Base-by-base conservation (phyloP, 2,329 filamentous ascomycete species). In the Fusarium chuoi region DNA sequence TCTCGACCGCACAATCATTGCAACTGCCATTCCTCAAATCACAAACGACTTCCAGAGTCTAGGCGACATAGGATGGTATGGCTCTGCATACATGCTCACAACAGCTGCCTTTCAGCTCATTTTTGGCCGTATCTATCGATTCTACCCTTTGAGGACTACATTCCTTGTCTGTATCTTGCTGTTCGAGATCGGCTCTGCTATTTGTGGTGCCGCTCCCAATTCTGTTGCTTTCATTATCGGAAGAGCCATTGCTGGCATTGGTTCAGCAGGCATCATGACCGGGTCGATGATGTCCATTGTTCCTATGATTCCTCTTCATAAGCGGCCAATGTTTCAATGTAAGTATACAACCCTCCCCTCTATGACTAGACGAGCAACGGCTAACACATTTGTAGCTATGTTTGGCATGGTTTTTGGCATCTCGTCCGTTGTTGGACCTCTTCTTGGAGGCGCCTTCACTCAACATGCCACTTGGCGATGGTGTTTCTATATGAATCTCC, bases 1-100 rank as follows among this genome's bases (percentile, higher is more conserved):
- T n/a, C 83, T 90, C 17, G 68, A 90, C 83, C 45, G 88, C 33
- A 89, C 88, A n/a, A 89, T 89, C 71, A 83, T 89, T 54, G 84
- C 87, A 10, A 89, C 87, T 6, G 87, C 88, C 17, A 85, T 88
- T 30, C 87, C 88, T 4, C 80, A 82, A 39, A 89, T 89, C 76
- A 88, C 87, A n/a, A 84, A 88, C 73, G 86, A 89, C 26, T 89
- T 90, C 78, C 81, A 87, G 52, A 87, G 88, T 58, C 80, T 91
- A 5, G 86, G 86, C 5, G 90, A 92, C 69, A 88, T 91, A 64
- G 89, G 89, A 58, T 92, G 90, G 90, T 91, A 91, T 78, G 89
- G 87, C 10, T 89, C 88, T 42, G 86, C 88, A 3, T 90, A 90
- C 78, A 87, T 91, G 84, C 82, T 91, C 71, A 90, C 89, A 18